Evolutionary conservation across 2,329 filamentous ascomycete genomes (phyloP), one percentile per base, ranked within the genome.

Genomic region (Stemphylium lycopersici): DNA sequence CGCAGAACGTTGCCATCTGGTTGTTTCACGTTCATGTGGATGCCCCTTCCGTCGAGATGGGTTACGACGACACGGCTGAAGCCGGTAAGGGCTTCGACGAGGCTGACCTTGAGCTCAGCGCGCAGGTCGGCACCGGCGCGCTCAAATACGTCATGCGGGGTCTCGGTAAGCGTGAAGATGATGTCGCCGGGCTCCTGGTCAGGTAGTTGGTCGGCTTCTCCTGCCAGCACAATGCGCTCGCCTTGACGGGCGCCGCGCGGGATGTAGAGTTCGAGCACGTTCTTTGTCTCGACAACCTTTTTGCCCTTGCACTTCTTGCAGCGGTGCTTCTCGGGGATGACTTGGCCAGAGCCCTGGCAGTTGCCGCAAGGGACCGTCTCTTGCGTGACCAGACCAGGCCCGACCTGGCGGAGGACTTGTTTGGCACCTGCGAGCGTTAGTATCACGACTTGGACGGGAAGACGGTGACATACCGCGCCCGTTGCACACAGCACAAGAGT

Each of bases 221-320:
- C 93, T 72, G 96, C 89, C 4, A 99, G 81, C 8, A 93, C 85
- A 67, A 99, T 97, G 63, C 87, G 87, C 70, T 99, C 93, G 61
- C 93, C 93, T 74, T 96, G 80, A 56, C 84, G 80, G 42, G 74
- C 89, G 41, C 93, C 93, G 47, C 90, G 87, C 8, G 93, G 92
- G 56, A 99, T 96, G 79, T 98, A 98, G 47, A 99, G 88, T 78
- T 99, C 95, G 56, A 99, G 82, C 3, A 93, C 90, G 80, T 98
- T 99, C 77, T 90, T 95, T 77, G 95, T 90, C 68, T 92, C 89
- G 39, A 87, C 86, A 12, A 91, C 92, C 59, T 91, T 86, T 76
- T 90, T 90, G 70, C 95, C 95, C 79, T 98, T 98, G 86, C 95
- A 99, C 81, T 95, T 97, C 83, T 96, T 96, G 83, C 95, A 99